phyloP scores from a whole-genome alignment of 305 asterid genomes.

The Fraxinus ornus region DNA sequence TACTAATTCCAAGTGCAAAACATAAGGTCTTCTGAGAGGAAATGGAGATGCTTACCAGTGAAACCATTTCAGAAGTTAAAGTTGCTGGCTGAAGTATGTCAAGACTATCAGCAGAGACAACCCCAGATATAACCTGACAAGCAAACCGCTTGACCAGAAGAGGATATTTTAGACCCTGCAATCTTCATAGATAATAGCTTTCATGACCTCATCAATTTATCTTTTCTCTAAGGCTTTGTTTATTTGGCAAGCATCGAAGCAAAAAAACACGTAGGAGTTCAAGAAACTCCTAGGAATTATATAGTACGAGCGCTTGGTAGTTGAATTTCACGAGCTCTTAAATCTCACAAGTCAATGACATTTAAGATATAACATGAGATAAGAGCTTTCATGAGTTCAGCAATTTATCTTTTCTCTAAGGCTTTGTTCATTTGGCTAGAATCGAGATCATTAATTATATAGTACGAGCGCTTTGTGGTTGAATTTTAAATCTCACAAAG shows the following conservation, averaged over 20 bases:
- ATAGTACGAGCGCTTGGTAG: background rate
- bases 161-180: conserved; percentile 75
- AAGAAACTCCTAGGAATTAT: background rate
- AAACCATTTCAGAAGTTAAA: conserved; percentile 47
- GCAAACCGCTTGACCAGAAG: conserved; percentile 72
- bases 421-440: background rate
- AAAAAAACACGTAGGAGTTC: background rate
- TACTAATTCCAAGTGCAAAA: background rate
- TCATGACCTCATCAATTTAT: background rate
- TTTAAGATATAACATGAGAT: background rate
- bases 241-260: background rate
- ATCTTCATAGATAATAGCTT: conserved; percentile 39
- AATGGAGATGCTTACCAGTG: conserved; percentile 43
- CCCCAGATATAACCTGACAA: conserved; percentile 63
- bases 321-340: background rate
- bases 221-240: background rate
- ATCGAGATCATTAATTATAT: background rate
- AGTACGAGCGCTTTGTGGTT: background rate
- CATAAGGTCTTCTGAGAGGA: background rate
- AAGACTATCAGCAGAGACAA: conserved; percentile 44
- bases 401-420: background rate
- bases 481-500: background rate
- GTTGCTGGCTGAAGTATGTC: conserved; percentile 69
- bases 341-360: background rate
- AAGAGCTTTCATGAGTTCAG: background rate